Conservation (phyloP, 2,329 filamentous ascomycete genomes). For the Clathrospora elynae region DNA sequence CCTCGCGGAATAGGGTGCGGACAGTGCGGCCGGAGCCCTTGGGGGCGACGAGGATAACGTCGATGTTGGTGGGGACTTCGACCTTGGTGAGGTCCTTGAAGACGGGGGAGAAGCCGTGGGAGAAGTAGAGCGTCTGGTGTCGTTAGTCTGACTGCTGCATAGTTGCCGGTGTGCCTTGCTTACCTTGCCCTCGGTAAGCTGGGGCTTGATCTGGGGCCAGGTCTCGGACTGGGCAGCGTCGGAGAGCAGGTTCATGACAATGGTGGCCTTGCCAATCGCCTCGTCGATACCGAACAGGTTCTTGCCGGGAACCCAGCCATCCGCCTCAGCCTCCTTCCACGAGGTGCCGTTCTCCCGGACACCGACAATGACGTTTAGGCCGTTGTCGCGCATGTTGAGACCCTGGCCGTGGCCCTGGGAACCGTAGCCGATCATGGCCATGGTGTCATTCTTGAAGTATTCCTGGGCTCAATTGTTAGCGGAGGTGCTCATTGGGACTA, state of each 20-base stretch:
- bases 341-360: slow-evolving; percentile 98
- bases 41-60: slow-evolving; percentile 98
- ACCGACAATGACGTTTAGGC: slow-evolving; percentile 97
- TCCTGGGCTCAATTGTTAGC: slow-evolving; percentile 63
- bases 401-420: slow-evolving; percentile 99
- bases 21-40: slow-evolving; percentile 99
- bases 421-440: slow-evolving; percentile 97
- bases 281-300: slow-evolving; percentile 99
- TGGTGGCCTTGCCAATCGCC: slow-evolving; percentile 89
- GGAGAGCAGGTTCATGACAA: slow-evolving; percentile 98
- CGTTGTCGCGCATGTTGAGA: slow-evolving; percentile 99
- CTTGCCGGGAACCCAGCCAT: slow-evolving; percentile 97
- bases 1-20: slow-evolving; percentile 97
- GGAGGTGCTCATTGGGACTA: slow-evolving; percentile 11
- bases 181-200: slow-evolving; percentile 98
- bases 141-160: slow-evolving; percentile 24
- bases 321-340: slow-evolving; percentile 95
- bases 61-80: slow-evolving; percentile 91
- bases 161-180: slow-evolving; percentile 21
- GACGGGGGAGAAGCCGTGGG: slow-evolving; percentile 99
- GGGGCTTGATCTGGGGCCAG: slow-evolving; percentile 97
- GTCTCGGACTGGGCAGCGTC: slow-evolving; percentile 99
- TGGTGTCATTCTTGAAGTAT: slow-evolving; percentile 99
- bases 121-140: slow-evolving; percentile 95
- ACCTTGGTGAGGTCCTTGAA: slow-evolving; percentile 99